Conservation (phyloP, 805 yeast species). For the Lipomyces mesembrius region DNA sequence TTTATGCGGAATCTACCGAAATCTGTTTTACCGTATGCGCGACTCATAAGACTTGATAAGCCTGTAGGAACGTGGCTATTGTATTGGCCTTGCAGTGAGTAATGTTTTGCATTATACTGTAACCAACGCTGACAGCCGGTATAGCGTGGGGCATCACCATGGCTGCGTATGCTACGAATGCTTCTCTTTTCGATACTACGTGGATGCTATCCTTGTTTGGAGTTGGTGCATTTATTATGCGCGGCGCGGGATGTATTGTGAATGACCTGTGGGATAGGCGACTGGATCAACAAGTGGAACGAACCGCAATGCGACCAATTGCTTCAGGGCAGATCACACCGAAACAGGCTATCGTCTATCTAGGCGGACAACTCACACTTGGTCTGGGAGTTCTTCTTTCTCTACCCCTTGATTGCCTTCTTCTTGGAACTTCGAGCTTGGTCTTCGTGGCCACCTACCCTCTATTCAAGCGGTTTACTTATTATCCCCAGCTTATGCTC, state of each 20-base stretch:
- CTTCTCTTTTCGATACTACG: conserved; percentile 66
- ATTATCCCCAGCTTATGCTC: conserved; percentile 87
- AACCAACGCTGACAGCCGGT: not conserved
- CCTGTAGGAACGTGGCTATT: conserved; percentile 94
- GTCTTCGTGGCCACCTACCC: conserved; percentile 87
- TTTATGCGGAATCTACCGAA: conserved; percentile 68
- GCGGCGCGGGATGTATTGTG: conserved; percentile 97
- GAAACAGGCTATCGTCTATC: conserved; percentile 68
- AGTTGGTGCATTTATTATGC: conserved; percentile 85
- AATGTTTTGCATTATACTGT: not conserved
- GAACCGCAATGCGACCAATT: conserved; percentile 91
- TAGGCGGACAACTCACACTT: conserved; percentile 71
- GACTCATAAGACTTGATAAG: conserved; percentile 85
- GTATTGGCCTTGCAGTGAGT: conserved; percentile 67
- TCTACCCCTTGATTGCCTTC: conserved; percentile 80
- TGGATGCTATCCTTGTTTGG: conserved; percentile 73
- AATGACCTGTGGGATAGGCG: conserved; percentile 87
- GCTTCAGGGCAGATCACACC: conserved; percentile 82
- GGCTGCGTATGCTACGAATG: conserved; percentile 74
- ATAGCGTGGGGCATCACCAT: conserved; percentile 83
- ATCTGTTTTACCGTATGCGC: conserved; percentile 85
- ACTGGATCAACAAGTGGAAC: conserved; percentile 79
- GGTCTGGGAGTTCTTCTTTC: conserved; percentile 74
- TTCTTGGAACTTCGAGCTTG: conserved; percentile 79
- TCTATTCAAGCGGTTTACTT: conserved; percentile 89